These are phyloP conservation scores for Fusarium pseudocircinatum DNA, from an alignment of 2,329 filamentous ascomycete genomes.

Conservation along the genomic window DNA sequence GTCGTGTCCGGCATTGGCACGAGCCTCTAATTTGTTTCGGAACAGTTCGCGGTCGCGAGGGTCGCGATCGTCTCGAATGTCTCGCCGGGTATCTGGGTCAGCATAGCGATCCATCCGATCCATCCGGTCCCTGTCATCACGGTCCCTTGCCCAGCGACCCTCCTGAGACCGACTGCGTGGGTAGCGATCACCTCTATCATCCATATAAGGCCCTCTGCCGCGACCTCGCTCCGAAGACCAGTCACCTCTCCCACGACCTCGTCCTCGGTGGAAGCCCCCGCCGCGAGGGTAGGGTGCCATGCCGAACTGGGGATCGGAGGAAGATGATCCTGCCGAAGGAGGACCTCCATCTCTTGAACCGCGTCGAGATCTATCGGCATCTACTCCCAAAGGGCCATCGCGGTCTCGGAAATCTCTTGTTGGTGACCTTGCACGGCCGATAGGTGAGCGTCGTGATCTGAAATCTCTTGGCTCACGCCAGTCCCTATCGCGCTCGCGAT, in stretches of 20 bases:
- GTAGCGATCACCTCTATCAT: conserved; percentile 70
- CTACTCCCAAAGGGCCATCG: conserved; percentile 69
- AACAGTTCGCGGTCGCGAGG: conserved; percentile 56
- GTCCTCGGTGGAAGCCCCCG: conserved; percentile 64
- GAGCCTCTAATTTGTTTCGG: conserved; percentile 60
- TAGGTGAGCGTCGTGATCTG: conserved; percentile 65
- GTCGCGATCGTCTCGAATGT: conserved; percentile 60
- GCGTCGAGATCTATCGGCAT: conserved; percentile 72
- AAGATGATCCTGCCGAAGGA: conserved; percentile 75
- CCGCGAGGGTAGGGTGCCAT: conserved; percentile 62
- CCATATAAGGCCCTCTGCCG: conserved; percentile 64
- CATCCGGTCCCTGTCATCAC: conserved; percentile 63
- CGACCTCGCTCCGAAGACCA: conserved; percentile 60
- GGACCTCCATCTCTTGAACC: conserved; percentile 76
- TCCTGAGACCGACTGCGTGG: conserved; percentile 73
- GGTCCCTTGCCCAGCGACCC: conserved; percentile 66
- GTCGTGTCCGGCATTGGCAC: conserved; percentile 60
- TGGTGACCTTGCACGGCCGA: conserved; percentile 70
- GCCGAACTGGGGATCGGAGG: conserved; percentile 72
- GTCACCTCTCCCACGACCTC: conserved; percentile 58
- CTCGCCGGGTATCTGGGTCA: conserved; percentile 54
- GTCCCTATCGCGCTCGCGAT: conserved; percentile 62
- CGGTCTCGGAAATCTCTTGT: conserved; percentile 72
- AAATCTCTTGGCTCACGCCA: conserved; percentile 55
- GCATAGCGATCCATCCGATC: conserved; percentile 56